These are phyloP conservation scores for Diphasiastrum complanatum DNA, from an alignment of 83 land plant genomes.

Conservation along the genomic window DNA sequence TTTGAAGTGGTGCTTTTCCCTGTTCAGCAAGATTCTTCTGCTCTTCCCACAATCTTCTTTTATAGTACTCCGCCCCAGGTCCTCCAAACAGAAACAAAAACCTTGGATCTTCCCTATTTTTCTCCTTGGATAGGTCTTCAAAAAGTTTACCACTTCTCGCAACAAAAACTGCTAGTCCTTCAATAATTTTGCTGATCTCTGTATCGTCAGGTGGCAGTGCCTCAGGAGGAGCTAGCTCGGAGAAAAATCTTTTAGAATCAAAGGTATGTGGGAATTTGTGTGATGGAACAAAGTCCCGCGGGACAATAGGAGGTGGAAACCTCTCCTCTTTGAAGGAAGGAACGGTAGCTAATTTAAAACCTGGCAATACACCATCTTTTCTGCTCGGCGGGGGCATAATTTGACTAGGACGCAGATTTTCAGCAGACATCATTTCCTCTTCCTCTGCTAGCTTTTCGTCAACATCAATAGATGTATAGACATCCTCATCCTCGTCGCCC, in stretches of 20 bases:
- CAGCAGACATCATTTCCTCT: constrained; percentile 43
- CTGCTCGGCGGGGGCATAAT: constrained; percentile 6
- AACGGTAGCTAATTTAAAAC: constrained; percentile 58
- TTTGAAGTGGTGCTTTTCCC: constrained; percentile 24
- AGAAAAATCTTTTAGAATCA: constrained; percentile 23
- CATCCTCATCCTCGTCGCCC: constrained; percentile 89
- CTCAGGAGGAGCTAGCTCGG: constrained; percentile 52
- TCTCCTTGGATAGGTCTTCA: constrained; percentile 83
- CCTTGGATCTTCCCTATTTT: constrained; percentile 60
- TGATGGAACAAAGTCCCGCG: constrained; percentile 51
- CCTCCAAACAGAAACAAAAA: constrained; percentile 82
- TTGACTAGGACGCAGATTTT: constrained; percentile 14
- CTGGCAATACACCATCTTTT: constrained; percentile 44
- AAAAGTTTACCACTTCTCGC: constrained; percentile 73
- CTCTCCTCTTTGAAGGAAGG: constrained; percentile 50
- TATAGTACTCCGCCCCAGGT: constrained; percentile 71
- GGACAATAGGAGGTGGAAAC: constrained; percentile 79
- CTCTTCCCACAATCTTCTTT: constrained; percentile 86
- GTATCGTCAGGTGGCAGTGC: constrained; percentile 70
- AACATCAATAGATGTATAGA: constrained; percentile 43
- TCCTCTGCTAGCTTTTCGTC: constrained; percentile 30
- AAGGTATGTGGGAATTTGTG: constrained; percentile 57
- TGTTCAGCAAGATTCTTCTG: constrained; percentile 40
- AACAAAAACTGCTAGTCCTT: constrained; percentile 83
- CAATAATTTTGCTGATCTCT: constrained; percentile 57